Base-by-base conservation (phyloP, 1,284 basidiomycete genomes). In the Microbotryum lychnidis-dioicae region DNA sequence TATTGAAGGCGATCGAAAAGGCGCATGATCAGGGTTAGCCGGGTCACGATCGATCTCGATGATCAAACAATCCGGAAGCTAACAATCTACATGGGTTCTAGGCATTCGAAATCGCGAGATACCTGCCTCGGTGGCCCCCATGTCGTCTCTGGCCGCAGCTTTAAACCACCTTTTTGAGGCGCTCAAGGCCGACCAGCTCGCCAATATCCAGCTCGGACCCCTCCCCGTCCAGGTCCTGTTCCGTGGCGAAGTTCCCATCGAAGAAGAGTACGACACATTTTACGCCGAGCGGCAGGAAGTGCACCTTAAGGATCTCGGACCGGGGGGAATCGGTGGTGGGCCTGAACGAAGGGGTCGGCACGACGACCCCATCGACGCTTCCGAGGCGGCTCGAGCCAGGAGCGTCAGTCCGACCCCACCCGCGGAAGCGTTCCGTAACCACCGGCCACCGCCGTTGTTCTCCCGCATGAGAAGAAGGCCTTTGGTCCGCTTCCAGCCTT, bases 1-100 rank as follows among this genome's bases (percentile, higher is more conserved):
- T 94, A 4, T 80, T 83, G 21, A 73, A 80, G 5, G 75, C 91
- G 51, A 84, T 86, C 67, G 90, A 93, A 54, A 81, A 81, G 9
- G 59, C 61, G 2, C 21, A 60, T 27, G 71, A 71, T 25, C 60
- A 62, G 25, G 63, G 71, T 68, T 9, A 53, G 50, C 23, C 6
- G 12, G 12, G 9, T 49, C n/a, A 23, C 21, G 3, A 48, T 21
- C 25, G 8, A 29, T 16, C 47, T 49, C 18, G 46, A 29, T 25
- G 8, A 50, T 42, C 14, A 20, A n/a, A 23, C 23, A 23, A 23
- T 23, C 23, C 20, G 7, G 29, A 42, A 29, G 51, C 51, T 53
- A 12, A 53, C 31, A 7, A 21, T 10, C 21, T 37, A 18, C 25
- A 0, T 14, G 10, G 9, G 2, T 0, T 9, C 4, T 54, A 65